These are phyloP conservation scores for Mucuna pruriens DNA, from an alignment of 306 rosid species.

Conservation along the genomic window DNA sequence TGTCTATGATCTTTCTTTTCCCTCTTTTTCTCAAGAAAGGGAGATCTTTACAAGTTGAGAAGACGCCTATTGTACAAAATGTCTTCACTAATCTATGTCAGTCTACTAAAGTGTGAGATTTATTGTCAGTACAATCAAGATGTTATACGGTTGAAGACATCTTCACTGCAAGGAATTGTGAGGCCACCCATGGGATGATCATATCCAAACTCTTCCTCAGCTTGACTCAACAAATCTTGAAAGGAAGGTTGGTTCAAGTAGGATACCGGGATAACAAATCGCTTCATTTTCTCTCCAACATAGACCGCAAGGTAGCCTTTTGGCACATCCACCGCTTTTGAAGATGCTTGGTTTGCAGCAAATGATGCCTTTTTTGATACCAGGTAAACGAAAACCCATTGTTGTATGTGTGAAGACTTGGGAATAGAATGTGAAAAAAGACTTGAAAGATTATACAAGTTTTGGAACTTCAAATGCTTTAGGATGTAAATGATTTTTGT, in stretches of 20 bases:
- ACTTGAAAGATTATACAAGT: too few relatives aligned
- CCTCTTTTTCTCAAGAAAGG: neutral
- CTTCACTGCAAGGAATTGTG: constrained; percentile 36
- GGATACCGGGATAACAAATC: neutral
- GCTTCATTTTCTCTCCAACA: neutral
- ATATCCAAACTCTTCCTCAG: constrained; percentile 36
- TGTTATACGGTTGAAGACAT: neutral
- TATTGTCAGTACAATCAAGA: neutral
- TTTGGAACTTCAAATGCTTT: neutral
- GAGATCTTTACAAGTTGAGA: neutral
- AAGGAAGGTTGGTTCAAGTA: neutral
- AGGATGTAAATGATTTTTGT: neutral
- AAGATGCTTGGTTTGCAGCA: neutral
- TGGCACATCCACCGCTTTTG: neutral
- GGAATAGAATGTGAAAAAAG: too few relatives aligned
- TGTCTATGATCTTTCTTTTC: neutral
- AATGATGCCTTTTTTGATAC: neutral
- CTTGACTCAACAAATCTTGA: neutral
- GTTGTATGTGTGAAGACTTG: neutral
- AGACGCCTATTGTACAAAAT: neutral
- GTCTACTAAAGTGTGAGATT: neutral
- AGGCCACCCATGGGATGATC: constrained; percentile 47
- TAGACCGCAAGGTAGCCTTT: neutral
- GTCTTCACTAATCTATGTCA: neutral
- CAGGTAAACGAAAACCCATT: neutral